Conservation (phyloP, 345 rosid species). For the Iberis pinnata region DNA sequence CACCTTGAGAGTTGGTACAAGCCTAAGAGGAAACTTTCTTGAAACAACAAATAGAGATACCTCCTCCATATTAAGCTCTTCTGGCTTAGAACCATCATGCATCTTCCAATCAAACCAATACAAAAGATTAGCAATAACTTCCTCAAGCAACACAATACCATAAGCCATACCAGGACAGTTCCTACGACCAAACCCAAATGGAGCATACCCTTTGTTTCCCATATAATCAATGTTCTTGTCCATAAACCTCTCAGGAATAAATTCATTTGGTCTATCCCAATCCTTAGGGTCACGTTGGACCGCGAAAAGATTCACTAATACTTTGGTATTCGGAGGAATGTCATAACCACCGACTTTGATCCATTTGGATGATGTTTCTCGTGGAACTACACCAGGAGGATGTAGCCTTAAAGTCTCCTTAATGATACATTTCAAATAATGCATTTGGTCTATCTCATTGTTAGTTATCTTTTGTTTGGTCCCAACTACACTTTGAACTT, state of each 20-base stretch:
- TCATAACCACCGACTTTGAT: conserved; percentile 16
- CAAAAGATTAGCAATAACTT: conserved; percentile 20
- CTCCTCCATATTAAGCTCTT: conserved; percentile 24
- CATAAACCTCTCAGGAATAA: conserved; percentile 26
- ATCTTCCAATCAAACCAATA: conserved; percentile 25
- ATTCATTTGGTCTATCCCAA: conserved; percentile 29
- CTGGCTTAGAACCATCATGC: conserved; percentile 15
- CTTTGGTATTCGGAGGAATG: no score
- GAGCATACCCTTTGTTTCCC: conserved; percentile 26
- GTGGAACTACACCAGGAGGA: conserved; percentile 22
- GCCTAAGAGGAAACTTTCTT: conserved; percentile 32
- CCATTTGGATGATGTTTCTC: conserved; percentile 16
- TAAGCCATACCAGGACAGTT: conserved; percentile 26
- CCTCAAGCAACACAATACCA: conserved; percentile 19
- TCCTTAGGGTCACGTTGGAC: conserved; percentile 25
- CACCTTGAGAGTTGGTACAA: conserved; percentile 19
- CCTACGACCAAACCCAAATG: conserved; percentile 29
- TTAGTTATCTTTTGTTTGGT: conserved; percentile 17
- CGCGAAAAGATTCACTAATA: conserved; percentile 21
- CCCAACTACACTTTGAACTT: conserved; percentile 20
- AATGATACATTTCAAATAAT: no score
- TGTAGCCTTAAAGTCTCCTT: conserved; percentile 29
- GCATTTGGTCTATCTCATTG: conserved; percentile 20
- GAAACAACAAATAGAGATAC: conserved; percentile 21
- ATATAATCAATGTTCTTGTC: conserved; percentile 17